A percentile compares a stretch with the other conserved stretches of the same genome.
Evolutionary conservation across 2,329 filamentous ascomycete species (phyloP).

Genomic region (Xylaria sp.): DNA sequence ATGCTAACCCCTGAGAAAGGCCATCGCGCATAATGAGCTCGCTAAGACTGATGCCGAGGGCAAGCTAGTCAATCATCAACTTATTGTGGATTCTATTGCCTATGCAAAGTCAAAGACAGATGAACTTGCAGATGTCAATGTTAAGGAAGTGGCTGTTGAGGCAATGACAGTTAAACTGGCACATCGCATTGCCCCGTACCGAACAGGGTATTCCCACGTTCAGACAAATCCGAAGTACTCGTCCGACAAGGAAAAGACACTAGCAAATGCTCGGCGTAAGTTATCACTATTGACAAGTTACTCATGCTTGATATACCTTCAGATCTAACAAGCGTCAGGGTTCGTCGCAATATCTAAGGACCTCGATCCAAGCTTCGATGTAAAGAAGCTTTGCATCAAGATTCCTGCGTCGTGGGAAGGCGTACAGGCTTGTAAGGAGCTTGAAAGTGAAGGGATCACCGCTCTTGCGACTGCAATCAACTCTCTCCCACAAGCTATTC

Average conservation of each 20-base stretch:
- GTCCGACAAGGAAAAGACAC: slow-evolving; percentile 3
- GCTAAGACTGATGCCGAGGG: slow-evolving; percentile 6
- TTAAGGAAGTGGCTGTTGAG: slow-evolving; percentile 18
- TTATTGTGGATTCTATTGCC: slow-evolving; percentile 19
- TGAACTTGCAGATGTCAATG: neutral
- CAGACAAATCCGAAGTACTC: slow-evolving; percentile 26
- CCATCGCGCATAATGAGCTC: slow-evolving; percentile 20
- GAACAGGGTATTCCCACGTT: slow-evolving; percentile 19
- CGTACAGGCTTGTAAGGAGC: slow-evolving; percentile 20
- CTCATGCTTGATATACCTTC: neutral
- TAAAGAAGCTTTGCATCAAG: slow-evolving; percentile 20
- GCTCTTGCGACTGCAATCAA: slow-evolving; percentile 19
- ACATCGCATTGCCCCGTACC: slow-evolving; percentile 21
- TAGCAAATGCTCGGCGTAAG: slow-evolving; percentile 2
- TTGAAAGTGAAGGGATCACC: slow-evolving; percentile 10
- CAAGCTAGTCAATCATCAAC: slow-evolving; percentile 4
- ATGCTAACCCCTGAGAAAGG: neutral
- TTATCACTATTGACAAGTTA: neutral
- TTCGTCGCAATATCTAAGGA: slow-evolving; percentile 18
- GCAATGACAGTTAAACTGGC: slow-evolving; percentile 19
- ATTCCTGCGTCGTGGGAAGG: slow-evolving; percentile 25
- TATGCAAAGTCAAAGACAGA: slow-evolving; percentile 14
- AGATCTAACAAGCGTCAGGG: neutral
- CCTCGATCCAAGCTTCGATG: slow-evolving; percentile 18
- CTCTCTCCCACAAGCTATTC: slow-evolving; percentile 15